A percentile compares a stretch with the other conserved stretches of the same genome.
Evolutionary conservation across 106 monocot species (phyloP).

Genomic region (Dioscorea dumetorum): DNA sequence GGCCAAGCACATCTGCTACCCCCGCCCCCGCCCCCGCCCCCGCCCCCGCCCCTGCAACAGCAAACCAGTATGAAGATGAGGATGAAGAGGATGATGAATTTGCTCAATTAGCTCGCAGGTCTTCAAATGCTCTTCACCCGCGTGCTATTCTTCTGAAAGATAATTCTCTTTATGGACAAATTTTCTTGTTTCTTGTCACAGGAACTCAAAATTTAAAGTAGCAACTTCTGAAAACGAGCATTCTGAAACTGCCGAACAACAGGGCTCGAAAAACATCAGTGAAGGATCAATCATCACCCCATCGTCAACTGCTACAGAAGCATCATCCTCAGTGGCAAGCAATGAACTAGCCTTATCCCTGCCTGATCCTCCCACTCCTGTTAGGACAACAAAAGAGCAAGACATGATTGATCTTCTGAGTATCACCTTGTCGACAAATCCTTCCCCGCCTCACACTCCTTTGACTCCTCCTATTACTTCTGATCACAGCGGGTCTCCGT

Average conservation of each 20-base stretch:
- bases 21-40: not conserved
- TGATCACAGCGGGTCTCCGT: slow-evolving; percentile 17
- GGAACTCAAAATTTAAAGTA: slow-evolving; percentile 39
- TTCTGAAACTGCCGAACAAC: slow-evolving; percentile 8
- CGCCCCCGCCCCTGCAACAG: slow-evolving; percentile 1
- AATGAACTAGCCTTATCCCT: slow-evolving; percentile 35
- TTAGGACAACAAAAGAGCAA: slow-evolving; percentile 53
- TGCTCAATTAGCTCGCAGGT: slow-evolving; percentile 72
- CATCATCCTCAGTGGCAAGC: slow-evolving; percentile 29
- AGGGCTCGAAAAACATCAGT: slow-evolving; percentile 14
- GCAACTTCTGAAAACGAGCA: slow-evolving; percentile 11
- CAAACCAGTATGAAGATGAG: slow-evolving; percentile 13
- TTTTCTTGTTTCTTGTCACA: slow-evolving; percentile 17
- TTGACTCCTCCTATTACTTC: slow-evolving; percentile 20
- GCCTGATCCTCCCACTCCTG: slow-evolving; percentile 50
- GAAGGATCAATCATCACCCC: slow-evolving; percentile 3
- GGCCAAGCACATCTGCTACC: not conserved
- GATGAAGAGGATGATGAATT: slow-evolving; percentile 67
- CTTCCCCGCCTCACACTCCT: slow-evolving; percentile 54
- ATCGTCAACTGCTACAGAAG: slow-evolving; percentile 17
- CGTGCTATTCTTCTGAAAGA: too few species aligned
- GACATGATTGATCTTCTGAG: slow-evolving; percentile 70
- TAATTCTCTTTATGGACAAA: not conserved
- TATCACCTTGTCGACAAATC: slow-evolving; percentile 45
- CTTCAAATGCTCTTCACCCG: not conserved